phyloP scores from a whole-genome alignment of 345 rosid genomes.

The Camelina sativa region DNA sequence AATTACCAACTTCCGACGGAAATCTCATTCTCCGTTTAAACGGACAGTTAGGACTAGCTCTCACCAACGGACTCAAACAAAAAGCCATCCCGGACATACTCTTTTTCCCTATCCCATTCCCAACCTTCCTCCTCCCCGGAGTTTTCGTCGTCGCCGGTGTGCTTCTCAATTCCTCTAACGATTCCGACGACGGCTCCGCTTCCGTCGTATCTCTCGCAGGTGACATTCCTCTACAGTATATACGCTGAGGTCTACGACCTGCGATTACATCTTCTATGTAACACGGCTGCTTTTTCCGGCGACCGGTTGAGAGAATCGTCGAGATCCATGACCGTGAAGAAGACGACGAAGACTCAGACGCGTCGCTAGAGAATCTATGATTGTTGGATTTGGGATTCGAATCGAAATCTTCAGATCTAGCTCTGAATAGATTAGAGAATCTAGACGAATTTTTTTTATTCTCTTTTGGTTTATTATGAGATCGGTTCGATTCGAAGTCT shows the following conservation, averaged over 20 bases:
- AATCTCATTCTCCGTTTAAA: constrained; percentile 62
- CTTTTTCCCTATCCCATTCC: constrained; percentile 44
- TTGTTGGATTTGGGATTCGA: constrained; percentile 48
- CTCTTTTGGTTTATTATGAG: constrained; percentile 38
- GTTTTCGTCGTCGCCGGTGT: constrained; percentile 44
- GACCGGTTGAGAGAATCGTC: constrained; percentile 48
- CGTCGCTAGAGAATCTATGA: constrained; percentile 44
- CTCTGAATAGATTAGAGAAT: constrained; percentile 57
- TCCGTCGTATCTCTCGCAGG: constrained; percentile 54
- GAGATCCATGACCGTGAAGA: constrained; percentile 69
- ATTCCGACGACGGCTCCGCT: constrained; percentile 44
- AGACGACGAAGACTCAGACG: constrained; percentile 29
- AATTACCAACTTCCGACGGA: constrained; percentile 46
- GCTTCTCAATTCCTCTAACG: constrained; percentile 51
- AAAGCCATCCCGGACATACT: constrained; percentile 66
- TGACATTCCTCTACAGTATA: constrained; percentile 78
- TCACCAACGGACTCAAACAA: constrained; percentile 88
- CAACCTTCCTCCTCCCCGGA: constrained; percentile 44
- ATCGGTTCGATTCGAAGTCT: constrained; percentile 37
- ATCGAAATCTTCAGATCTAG: constrained; percentile 67
- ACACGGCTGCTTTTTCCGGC: constrained; percentile 51
- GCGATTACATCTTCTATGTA: constrained; percentile 42
- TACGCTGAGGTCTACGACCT: constrained; percentile 44
- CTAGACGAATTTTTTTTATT: constrained; percentile 47
- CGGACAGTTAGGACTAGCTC: constrained; percentile 79